Percentiles rank a stretch among this genome's conserved stretches.
Evolutionary conservation across 75 land plant genomes (phyloP).

Genomic region (Pseudotsuga menziesii): DNA sequence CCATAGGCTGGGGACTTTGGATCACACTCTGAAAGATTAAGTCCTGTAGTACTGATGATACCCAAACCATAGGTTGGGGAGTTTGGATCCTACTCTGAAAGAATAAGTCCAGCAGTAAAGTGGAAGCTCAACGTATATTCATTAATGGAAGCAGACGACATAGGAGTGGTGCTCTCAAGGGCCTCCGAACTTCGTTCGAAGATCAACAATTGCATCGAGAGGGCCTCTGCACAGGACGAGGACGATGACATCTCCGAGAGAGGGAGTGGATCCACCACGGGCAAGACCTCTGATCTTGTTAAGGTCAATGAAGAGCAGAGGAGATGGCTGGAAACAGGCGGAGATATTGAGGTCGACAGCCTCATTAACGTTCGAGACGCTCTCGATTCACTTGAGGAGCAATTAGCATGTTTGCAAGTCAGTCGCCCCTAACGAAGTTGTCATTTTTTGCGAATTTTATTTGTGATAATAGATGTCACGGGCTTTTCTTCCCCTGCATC

Average conservation of each 20-base stretch:
- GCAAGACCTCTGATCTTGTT: not conserved
- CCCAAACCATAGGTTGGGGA: no score
- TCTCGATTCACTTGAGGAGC: constrained; percentile 53
- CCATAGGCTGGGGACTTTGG: no score
- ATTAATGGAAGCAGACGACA: constrained; percentile 68
- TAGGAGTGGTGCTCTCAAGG: constrained; percentile 60
- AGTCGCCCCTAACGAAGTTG: not conserved
- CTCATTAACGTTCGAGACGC: constrained; percentile 49
- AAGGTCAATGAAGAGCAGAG: not conserved
- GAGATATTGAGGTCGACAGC: constrained; percentile 21
- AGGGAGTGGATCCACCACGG: not conserved
- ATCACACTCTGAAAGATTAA: no score
- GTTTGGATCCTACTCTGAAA: no score
- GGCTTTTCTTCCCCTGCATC: not conserved
- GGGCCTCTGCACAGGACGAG: constrained; percentile 11
- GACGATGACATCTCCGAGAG: constrained; percentile 15
- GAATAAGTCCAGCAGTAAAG: no score
- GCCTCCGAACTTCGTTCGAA: constrained; percentile 81
- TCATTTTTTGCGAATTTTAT: not conserved
- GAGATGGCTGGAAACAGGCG: not conserved
- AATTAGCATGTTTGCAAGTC: constrained; percentile 55
- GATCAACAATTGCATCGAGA: constrained; percentile 56
- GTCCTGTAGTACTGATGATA: no score
- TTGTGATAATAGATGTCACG: not conserved
- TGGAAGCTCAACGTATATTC: no score